Conservation (phyloP, 1,139 yeast species). For the Kodamaea sp. region DNA sequence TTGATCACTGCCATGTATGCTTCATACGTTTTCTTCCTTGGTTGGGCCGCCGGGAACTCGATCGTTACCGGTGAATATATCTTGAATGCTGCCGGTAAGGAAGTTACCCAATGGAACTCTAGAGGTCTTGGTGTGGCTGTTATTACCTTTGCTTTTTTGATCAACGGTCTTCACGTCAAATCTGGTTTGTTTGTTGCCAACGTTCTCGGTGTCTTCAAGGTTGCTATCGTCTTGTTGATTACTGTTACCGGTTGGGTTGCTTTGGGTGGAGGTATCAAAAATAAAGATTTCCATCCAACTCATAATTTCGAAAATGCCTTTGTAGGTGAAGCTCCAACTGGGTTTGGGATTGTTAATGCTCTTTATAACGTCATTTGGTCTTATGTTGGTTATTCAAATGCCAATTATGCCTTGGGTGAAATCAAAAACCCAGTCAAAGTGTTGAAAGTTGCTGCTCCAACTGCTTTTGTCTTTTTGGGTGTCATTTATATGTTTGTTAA, state of each 20-base stretch:
- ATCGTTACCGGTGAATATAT: conserved; percentile 48
- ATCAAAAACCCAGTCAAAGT: conserved; percentile 51
- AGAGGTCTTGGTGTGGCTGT: conserved; percentile 74
- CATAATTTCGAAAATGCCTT: conserved; percentile 64
- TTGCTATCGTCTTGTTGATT: conserved; percentile 63
- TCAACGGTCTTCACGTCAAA: conserved; percentile 61
- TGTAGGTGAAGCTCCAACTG: conserved; percentile 56
- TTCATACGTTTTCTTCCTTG: conserved; percentile 68
- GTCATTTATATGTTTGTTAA: conserved; percentile 65
- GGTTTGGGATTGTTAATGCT: conserved; percentile 74
- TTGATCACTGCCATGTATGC: conserved; percentile 74
- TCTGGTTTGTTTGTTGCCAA: conserved; percentile 69
- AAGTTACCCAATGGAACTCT: conserved; percentile 70
- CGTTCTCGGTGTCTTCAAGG: conserved; percentile 65
- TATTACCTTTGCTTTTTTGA: conserved; percentile 63
- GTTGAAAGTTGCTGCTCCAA: conserved; percentile 43
- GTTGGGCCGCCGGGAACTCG: conserved; percentile 82
- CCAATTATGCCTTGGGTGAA: conserved; percentile 79
- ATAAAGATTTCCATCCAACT: conserved; percentile 46
- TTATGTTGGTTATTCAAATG: conserved; percentile 70
- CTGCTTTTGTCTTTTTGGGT: conserved; percentile 56
- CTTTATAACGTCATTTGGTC: conserved; percentile 81
- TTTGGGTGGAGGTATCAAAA: conserved; percentile 62
- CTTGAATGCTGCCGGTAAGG: conserved; percentile 67
- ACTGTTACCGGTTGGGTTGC: conserved; percentile 81